Evolutionary conservation across 345 rosid genomes (phyloP).

Genomic region (Orychophragmus violaceus): DNA sequence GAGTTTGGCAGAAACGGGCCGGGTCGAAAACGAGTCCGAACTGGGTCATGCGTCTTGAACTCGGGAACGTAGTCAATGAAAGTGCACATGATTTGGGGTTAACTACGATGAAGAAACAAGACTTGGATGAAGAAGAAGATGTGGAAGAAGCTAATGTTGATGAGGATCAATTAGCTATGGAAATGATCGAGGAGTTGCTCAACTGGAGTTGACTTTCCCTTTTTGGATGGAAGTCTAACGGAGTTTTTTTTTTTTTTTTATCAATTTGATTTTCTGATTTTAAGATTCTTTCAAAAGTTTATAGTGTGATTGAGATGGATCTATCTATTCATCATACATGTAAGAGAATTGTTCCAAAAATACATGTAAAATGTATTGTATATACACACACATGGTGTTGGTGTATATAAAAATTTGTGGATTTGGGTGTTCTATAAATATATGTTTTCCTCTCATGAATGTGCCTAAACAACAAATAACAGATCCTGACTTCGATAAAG

Average conservation of each 20-base stretch:
- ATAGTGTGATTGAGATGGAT: not conserved
- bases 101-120: not conserved
- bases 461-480: too few species aligned
- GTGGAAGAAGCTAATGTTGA: not conserved
- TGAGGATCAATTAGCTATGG: not conserved
- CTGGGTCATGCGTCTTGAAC: constrained; percentile 71
- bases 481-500: constrained; percentile 41
- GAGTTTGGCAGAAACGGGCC: constrained; percentile 71
- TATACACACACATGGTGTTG: not conserved
- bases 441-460: too few species aligned
- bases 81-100: not conserved
- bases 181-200: not conserved
- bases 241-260: not conserved
- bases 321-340: not conserved
- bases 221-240: not conserved
- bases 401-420: not conserved
- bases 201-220: not conserved
- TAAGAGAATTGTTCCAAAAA: not conserved
- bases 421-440: not conserved
- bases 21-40: constrained; percentile 47
- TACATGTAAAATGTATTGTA: not conserved
- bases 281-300: not conserved
- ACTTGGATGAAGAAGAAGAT: not conserved
- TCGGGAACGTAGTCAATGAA: constrained; percentile 30
- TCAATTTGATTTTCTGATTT: not conserved